Evolutionary conservation across 805 yeast species (phyloP).

Genomic region (Cyberlindnera saturnus): DNA sequence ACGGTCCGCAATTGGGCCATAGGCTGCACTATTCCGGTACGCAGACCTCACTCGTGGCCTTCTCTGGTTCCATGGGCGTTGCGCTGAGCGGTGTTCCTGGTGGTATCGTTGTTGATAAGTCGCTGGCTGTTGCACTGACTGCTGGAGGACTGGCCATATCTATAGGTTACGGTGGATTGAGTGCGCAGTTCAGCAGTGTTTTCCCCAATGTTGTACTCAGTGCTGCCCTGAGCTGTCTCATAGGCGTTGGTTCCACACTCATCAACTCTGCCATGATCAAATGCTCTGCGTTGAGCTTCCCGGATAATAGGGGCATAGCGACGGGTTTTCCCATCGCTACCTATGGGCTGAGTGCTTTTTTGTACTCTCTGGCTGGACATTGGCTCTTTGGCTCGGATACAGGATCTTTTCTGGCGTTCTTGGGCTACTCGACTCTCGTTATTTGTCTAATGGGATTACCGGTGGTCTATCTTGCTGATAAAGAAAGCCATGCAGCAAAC

Average conservation of each 20-base stretch:
- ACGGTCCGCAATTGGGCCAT: slow-evolving; percentile 68
- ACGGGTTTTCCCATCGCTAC: slow-evolving; percentile 71
- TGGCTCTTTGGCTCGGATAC: slow-evolving; percentile 54
- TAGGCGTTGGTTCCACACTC: slow-evolving; percentile 69
- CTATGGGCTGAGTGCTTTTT: slow-evolving; percentile 69
- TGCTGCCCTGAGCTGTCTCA: slow-evolving; percentile 40
- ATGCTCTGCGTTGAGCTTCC: slow-evolving; percentile 67
- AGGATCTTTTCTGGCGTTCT: slow-evolving; percentile 31
- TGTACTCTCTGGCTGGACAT: slow-evolving; percentile 52
- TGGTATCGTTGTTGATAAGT: slow-evolving; percentile 61
- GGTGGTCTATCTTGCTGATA: slow-evolving; percentile 27
- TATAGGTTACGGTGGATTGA: slow-evolving; percentile 51
- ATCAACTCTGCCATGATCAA: slow-evolving; percentile 61
- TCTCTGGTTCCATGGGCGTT: slow-evolving; percentile 60
- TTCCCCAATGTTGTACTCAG: slow-evolving; percentile 36
- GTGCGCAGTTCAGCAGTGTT: slow-evolving; percentile 39
- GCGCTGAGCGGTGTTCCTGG: slow-evolving; percentile 63
- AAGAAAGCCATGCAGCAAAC: not conserved
- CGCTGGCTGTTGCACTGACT: slow-evolving; percentile 48
- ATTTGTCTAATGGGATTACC: slow-evolving; percentile 43
- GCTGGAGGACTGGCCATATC: slow-evolving; percentile 45
- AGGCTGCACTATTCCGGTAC: slow-evolving; percentile 54
- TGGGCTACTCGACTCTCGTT: slow-evolving; percentile 36
- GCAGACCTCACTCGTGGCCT: slow-evolving; percentile 57
- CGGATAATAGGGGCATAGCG: slow-evolving; percentile 64